A percentile compares a stretch with the other conserved stretches of the same genome.
Conservation (phyloP, 2,329 filamentous ascomycete species). For the Rutstroemia sp. region DNA sequence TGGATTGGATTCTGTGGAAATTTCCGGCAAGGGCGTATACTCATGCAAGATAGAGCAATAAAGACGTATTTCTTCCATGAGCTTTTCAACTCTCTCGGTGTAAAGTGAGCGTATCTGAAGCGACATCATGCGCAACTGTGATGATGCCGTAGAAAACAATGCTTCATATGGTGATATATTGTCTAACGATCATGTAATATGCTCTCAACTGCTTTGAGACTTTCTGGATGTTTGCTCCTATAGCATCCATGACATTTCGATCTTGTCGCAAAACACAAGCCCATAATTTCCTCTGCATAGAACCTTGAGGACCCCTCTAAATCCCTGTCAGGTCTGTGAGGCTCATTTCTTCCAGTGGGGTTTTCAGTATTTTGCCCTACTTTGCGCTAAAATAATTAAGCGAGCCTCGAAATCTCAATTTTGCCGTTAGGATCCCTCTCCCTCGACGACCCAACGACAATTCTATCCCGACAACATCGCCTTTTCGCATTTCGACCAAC, state of each 20-base stretch:
- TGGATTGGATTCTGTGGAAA: slow-evolving; percentile 14
- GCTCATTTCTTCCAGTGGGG: neutral
- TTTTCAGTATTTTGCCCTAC: neutral
- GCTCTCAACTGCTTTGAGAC: too few species aligned
- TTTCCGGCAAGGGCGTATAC: slow-evolving; percentile 19
- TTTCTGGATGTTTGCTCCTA: too few species aligned
- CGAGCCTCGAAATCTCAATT: neutral
- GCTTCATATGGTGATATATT: too few species aligned
- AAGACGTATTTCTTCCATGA: slow-evolving; percentile 28
- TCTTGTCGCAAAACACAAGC: neutral
- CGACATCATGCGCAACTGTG: too few species aligned
- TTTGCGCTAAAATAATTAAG: slow-evolving; percentile 6
- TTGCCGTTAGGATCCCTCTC: neutral
- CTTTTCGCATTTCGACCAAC: slow-evolving; percentile 22
- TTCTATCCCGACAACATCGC: slow-evolving; percentile 14
- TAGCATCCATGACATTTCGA: neutral
- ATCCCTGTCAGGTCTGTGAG: neutral
- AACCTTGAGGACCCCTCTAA: neutral
- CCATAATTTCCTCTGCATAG: neutral
- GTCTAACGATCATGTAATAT: too few species aligned
- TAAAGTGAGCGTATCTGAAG: neutral
- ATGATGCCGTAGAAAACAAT: too few species aligned
- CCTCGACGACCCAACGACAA: slow-evolving; percentile 9
- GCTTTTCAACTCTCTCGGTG: neutral
- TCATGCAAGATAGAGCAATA: slow-evolving; percentile 27